Evolutionary conservation across 2,329 filamentous ascomycete species (phyloP), one percentile per base, ranked within the genome.

Genomic region (Phyllosticta paracitricarpa): DNA sequence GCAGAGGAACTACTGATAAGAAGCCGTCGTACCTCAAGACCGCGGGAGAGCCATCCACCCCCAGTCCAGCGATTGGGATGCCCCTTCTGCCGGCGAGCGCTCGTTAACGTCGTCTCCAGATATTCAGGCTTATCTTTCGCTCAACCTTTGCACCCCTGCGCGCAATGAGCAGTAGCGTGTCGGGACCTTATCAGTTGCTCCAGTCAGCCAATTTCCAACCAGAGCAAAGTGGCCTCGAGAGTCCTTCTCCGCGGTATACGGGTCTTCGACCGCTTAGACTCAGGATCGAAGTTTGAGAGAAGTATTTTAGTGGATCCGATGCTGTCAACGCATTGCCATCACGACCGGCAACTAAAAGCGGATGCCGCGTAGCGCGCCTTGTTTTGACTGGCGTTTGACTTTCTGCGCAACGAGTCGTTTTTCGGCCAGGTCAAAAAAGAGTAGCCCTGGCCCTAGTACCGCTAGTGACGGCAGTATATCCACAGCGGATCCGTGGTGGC

Each of bases 201-300:
- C 48, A 48, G 26, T 58, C 51, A 52, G 57, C 40, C 54, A 28
- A 40, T 56, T 57, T 33, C 54, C 28, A 57, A 55, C 28, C 7
- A 51, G 30, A 57, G 48, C 35, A 61, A 57, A 48, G 22, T 25
- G 10, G 17, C 14, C 51, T 25, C n/a, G 14, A 51, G 26, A 55
- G 51, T 35, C 59, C 59, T 61, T 61, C 59, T 61, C 59, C 59
- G 59, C 59, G 59, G 59, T 25, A 8, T 24, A 40, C 33, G 6
- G 3, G 10, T 12, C 4, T 35, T 51, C n/a, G 25, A 24, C n/a
- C 14, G 17, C 40, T 7, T 48, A 2, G 17, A 48, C 12, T 48
- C 40, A 17, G 40, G 14, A 48, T n/a, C 40, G 40, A 17, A 48
- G 40, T n/a, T n/a, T 17, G 12, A n/a, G 17, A 48, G 4, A n/a